phyloP scores from a whole-genome alignment of 495 filamentous ascomycete genomes.

The Immersiella caudata region DNA sequence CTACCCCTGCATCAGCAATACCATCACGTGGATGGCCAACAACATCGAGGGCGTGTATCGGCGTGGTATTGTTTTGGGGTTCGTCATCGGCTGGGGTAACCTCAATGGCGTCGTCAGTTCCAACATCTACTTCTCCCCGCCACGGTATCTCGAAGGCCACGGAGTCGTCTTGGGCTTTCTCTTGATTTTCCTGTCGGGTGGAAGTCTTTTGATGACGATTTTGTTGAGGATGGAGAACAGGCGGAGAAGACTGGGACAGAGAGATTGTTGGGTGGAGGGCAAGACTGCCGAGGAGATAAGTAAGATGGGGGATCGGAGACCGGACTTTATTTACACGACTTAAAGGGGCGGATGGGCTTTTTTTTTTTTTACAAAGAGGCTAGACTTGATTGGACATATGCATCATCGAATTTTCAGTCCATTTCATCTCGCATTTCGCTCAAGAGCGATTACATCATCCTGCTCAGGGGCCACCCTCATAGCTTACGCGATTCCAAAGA shows the following conservation, averaged over 20 bases:
- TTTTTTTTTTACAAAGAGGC: no score
- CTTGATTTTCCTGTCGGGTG: conserved; percentile 47
- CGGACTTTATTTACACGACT: conserved; percentile 13
- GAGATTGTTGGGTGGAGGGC: conserved; percentile 14
- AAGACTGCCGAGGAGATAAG: conserved; percentile 2
- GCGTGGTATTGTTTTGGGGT: conserved; percentile 75
- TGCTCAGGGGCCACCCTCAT: no score
- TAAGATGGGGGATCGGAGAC: conserved; percentile 9
- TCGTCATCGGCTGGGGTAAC: conserved; percentile 89
- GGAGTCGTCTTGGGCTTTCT: conserved; percentile 45
- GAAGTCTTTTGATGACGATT: conserved; percentile 57
- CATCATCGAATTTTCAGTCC: no score
- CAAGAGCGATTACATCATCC: no score
- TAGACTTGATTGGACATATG: no score
- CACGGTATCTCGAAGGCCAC: conserved; percentile 47
- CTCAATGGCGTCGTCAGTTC: conserved; percentile 60
- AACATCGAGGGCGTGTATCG: conserved; percentile 92
- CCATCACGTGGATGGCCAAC: conserved; percentile 82
- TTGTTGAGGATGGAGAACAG: conserved; percentile 6
- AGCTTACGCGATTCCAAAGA: conserved; percentile 45
- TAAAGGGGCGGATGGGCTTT: conserved; percentile 1
- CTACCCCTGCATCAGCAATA: conserved; percentile 82
- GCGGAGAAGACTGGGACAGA: conserved; percentile 1
- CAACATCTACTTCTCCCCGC: conserved; percentile 59
- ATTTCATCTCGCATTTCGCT: no score